phyloP scores from a whole-genome alignment of 768 basidiomycete species.

The Tephrocybe sp. region DNA sequence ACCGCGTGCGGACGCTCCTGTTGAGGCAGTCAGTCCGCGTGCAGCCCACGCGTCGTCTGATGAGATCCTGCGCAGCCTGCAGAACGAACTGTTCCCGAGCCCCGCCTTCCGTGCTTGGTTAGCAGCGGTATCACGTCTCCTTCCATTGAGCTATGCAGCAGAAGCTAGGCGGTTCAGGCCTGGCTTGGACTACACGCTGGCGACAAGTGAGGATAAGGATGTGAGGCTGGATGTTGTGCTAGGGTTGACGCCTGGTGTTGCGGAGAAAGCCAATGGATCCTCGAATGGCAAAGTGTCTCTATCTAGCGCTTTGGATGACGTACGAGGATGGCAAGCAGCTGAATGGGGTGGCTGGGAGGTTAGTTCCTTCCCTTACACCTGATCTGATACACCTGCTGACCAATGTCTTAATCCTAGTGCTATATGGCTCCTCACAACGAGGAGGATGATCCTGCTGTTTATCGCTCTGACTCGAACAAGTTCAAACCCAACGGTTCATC shows the following conservation, averaged over 20 bases:
- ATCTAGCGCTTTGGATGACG: constrained; percentile 28
- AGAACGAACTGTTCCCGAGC: constrained; percentile 77
- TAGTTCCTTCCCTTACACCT: constrained; percentile 20
- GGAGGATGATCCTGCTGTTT: constrained; percentile 94
- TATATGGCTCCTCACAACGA: constrained; percentile 96
- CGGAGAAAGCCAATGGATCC: constrained; percentile 27
- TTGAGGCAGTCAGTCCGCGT: constrained; percentile 49
- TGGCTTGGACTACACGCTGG: constrained; percentile 93
- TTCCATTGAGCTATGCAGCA: constrained; percentile 70
- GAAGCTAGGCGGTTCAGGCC: constrained; percentile 89
- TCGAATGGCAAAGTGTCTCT: constrained; percentile 25
- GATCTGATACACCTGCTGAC: constrained; percentile 6
- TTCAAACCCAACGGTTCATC: constrained; percentile 20
- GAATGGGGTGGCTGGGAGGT: constrained; percentile 97
- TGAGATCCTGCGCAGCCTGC: constrained; percentile 63
- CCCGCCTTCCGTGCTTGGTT: constrained; percentile 92
- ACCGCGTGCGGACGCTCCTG: constrained; percentile 34
- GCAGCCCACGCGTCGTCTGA: constrained; percentile 53
- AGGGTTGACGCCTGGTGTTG: constrained; percentile 73
- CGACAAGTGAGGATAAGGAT: constrained; percentile 81
- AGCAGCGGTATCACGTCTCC: constrained; percentile 63
- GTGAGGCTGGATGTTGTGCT: constrained; percentile 84
- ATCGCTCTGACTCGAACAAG: constrained; percentile 65
- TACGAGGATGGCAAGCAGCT: constrained; percentile 64
- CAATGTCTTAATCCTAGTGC: constrained; percentile 47